Conservation (phyloP, 1,139 yeast genomes). For the Candida sanyaensis region DNA sequence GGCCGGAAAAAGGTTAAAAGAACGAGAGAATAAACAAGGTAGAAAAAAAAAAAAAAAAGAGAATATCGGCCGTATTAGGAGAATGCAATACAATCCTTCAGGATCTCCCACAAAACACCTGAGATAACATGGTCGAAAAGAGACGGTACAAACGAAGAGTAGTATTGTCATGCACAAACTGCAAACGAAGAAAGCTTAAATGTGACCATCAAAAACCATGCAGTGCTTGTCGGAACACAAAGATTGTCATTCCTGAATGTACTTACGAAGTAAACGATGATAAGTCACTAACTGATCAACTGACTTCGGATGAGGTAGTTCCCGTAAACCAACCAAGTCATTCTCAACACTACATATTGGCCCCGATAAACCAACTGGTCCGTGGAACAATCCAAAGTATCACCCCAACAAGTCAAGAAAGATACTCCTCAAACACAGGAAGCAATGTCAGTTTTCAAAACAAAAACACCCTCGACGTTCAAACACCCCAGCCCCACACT, state of each 20-base stretch:
- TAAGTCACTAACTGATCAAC: not conserved
- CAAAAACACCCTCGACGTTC: not conserved
- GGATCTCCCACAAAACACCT: no score
- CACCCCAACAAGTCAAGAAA: not conserved
- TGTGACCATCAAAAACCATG: not conserved
- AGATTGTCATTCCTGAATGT: not conserved
- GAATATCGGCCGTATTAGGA: no score
- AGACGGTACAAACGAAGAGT: not conserved
- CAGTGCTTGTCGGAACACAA: not conserved
- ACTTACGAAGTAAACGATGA: not conserved
- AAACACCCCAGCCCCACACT: not conserved
- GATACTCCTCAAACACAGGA: not conserved
- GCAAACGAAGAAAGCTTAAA: not conserved
- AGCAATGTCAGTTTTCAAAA: not conserved
- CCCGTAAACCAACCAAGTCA: no score
- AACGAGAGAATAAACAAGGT: no score
- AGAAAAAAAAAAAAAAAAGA: no score
- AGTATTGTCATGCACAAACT: not conserved
- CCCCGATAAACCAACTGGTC: not conserved
- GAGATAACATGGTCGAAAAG: not conserved
- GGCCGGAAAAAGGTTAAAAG: no score
- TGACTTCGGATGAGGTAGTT: no score
- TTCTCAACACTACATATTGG: no score
- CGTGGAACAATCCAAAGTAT: not conserved
- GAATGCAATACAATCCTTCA: no score